A percentile compares a stretch with the other conserved stretches of the same genome.
These are phyloP conservation scores for Elymus sibiricus DNA, from an alignment of 176 grass and related monocot genomes.

Conservation along the genomic window DNA sequence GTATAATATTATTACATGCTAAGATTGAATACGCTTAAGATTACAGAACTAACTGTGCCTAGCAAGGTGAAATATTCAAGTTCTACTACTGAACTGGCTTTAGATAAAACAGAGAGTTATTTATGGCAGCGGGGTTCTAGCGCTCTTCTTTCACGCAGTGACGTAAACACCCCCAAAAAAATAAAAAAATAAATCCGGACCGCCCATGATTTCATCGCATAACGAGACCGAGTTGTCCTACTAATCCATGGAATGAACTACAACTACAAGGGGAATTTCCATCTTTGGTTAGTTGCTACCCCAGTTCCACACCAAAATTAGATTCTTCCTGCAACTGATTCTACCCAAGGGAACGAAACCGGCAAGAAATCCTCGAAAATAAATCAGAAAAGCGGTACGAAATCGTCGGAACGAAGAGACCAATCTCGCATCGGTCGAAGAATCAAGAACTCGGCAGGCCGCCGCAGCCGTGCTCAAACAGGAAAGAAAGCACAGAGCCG, in stretches of 20 bases:
- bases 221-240: background rate
- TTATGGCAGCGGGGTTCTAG: background rate
- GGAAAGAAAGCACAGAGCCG: background rate
- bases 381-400: background rate
- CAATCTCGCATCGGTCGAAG: background rate
- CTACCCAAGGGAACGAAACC: background rate
- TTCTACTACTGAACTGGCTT: background rate
- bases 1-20: background rate
- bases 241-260: slow-evolving; percentile 8
- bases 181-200: background rate
- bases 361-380: background rate
- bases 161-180: background rate
- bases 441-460: slow-evolving; percentile 14
- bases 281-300: background rate
- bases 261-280: background rate
- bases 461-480: background rate
- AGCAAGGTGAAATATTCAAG: background rate
- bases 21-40: background rate
- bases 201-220: background rate
- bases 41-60: background rate
- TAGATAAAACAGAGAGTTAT: background rate
- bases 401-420: background rate
- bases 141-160: slow-evolving; percentile 9
- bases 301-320: background rate
- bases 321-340: background rate